A percentile compares a stretch with the other conserved stretches of the same genome.
phyloP scores from a whole-genome alignment of 345 rosid genomes.

The Populus ilicifolia region DNA sequence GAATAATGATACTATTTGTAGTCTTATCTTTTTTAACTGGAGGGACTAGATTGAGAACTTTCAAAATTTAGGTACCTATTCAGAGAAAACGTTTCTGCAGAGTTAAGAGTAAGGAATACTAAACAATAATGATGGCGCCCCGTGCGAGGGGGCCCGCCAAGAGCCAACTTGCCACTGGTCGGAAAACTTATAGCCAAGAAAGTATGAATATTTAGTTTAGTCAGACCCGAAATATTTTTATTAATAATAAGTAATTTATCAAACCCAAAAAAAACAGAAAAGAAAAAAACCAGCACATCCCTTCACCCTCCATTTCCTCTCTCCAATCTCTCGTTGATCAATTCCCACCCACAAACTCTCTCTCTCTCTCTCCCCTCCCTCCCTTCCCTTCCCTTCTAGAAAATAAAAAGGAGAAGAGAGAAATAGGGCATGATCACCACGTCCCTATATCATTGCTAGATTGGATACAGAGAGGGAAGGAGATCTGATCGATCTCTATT shows the following conservation, averaged over 20 bases:
- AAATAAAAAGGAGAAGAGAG: not conserved
- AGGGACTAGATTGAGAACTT: not conserved
- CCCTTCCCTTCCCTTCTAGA: not conserved
- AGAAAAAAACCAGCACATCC: not conserved
- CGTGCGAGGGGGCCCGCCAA: constrained; percentile 11
- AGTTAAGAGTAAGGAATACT: no score
- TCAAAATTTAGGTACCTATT: not conserved
- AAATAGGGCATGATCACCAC: constrained; percentile 27
- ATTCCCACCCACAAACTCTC: not conserved
- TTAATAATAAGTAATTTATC: not conserved
- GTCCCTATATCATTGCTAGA: constrained; percentile 5
- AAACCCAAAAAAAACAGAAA: not conserved
- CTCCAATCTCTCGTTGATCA: not conserved
- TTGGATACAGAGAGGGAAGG: not conserved
- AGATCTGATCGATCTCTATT: not conserved
- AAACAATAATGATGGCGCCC: constrained; percentile 3
- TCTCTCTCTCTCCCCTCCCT: not conserved
- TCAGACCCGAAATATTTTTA: not conserved
- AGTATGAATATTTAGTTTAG: not conserved
- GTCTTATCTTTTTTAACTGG: not conserved
- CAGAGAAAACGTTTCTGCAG: not conserved
- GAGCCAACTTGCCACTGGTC: not conserved
- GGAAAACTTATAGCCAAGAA: not conserved
- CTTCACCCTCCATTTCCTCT: not conserved
- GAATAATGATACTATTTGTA: no score